Evolutionary conservation across 768 basidiomycete genomes (phyloP), one percentile per base, ranked within the genome.

Genomic region (Boletus barrowsii): DNA sequence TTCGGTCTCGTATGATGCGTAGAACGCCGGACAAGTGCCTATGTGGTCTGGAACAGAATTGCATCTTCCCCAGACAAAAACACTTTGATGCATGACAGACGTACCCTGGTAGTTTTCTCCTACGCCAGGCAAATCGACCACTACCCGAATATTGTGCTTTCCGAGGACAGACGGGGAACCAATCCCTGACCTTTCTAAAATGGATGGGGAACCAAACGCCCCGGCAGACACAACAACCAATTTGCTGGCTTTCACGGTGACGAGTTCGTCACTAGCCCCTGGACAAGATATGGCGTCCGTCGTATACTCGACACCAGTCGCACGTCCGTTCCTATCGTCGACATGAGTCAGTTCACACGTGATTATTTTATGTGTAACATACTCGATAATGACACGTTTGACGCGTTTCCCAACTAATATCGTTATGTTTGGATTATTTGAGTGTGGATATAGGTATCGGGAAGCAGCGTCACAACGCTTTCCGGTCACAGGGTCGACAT

Each of bases 1-100:
- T 15, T 77, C 68, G 1, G 73, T 71, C 18, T 78, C 74, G 0
- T 79, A 73, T 5, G 70, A 68, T 2, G 77, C 76, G 32, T 73
- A 59, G 57, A 76, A 84, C 0, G 59, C 53, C 5, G 47, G 33
- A 18, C 64, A 57, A 8, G 49, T 9, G 17, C 62, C 61, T 5
- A 63, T 59, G 49, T 73, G 72, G 72, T 76, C 55, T 74, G 36
- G 2, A 30, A n/a, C 5, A 35, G 5, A 35, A 18, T 10, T 40
- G 3, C 24, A 8, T 36, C 37, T n/a, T 11, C 8, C 6, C 4
- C 20, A 35, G n/a, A 37, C 30, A 24, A 10, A 8, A 39, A 30
- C 7, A 10, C 1, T 8, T 0, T 9, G 3, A 5, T 17, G 20
- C 11, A 22, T 18, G 33, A 20, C 4, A 18, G 42, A 32, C 42